These are phyloP conservation scores for Eucalyptus camaldulensis DNA, from an alignment of 345 rosid genomes.

Conservation along the genomic window DNA sequence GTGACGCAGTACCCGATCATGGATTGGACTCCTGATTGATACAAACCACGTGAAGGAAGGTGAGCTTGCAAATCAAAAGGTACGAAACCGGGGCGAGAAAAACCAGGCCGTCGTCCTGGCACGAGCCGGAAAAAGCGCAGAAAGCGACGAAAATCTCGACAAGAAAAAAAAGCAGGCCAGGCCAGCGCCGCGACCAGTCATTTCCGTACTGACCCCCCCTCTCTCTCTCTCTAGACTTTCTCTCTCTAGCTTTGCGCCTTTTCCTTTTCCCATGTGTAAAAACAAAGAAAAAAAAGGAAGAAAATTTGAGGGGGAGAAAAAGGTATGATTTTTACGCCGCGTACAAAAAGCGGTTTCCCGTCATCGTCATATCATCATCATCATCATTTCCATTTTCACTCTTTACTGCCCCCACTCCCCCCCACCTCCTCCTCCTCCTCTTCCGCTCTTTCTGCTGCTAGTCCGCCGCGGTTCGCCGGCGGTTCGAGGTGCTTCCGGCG, in stretches of 20 bases:
- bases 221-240: background rate
- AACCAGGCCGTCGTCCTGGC: too few species aligned
- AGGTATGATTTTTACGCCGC: background rate
- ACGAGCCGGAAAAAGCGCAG: background rate
- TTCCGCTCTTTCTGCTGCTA: background rate
- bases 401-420: background rate
- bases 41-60: too few species aligned
- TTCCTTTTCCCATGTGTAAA: background rate
- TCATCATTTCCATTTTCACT: background rate
- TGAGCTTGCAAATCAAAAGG: too few species aligned
- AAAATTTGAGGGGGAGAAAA: background rate
- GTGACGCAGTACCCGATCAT: too few species aligned
- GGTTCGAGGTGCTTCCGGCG: background rate
- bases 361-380: background rate
- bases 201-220: background rate
- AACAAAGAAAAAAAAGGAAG: fast-evolving
- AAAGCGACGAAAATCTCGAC: background rate
- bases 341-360: background rate
- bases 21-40: too few species aligned
- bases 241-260: background rate
- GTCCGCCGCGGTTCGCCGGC: background rate
- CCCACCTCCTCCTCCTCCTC: too few species aligned
- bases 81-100: too few species aligned
- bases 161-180: background rate
- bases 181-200: background rate